A percentile compares a stretch with the other conserved stretches of the same genome.
phyloP scores from a whole-genome alignment of 2,329 filamentous ascomycete species.

The Sarocladium kiliense region DNA sequence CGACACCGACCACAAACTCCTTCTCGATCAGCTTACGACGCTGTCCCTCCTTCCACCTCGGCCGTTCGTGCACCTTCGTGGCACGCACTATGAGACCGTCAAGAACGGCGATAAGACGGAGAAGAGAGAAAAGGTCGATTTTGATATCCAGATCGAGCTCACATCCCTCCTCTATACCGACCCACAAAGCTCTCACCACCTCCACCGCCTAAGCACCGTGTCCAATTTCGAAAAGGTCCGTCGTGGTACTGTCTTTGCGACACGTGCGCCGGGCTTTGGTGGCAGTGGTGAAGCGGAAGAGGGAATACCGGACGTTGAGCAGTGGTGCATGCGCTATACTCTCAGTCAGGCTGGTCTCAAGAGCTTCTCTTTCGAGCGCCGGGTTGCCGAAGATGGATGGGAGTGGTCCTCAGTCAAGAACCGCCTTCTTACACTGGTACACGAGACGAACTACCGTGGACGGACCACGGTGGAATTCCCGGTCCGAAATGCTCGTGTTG shows the following conservation, averaged over 20 bases:
- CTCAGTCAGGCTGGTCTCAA: constrained; percentile 53
- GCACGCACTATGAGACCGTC: constrained; percentile 44
- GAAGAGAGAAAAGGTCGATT: constrained; percentile 46
- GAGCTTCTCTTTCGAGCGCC: constrained; percentile 45
- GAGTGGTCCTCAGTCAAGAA: constrained; percentile 48
- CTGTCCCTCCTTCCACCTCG: constrained; percentile 46
- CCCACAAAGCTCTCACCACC: constrained; percentile 15
- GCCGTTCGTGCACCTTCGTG: constrained; percentile 46
- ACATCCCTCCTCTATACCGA: constrained; percentile 51
- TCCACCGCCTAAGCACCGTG: constrained; percentile 39
- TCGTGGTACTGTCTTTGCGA: constrained; percentile 58
- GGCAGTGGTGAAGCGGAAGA: constrained; percentile 22
- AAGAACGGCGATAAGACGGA: constrained; percentile 41
- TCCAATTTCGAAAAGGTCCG: constrained; percentile 55
- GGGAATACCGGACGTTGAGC: constrained; percentile 28
- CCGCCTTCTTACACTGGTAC: constrained; percentile 52
- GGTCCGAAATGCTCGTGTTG: constrained; percentile 47
- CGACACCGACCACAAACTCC: constrained; percentile 35
- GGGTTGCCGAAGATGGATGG: constrained; percentile 51
- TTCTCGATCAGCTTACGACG: constrained; percentile 38
- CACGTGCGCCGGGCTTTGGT: constrained; percentile 41
- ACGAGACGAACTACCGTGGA: constrained; percentile 63
- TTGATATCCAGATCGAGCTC: constrained; percentile 54
- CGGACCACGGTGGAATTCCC: constrained; percentile 55
- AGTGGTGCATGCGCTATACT: constrained; percentile 68